Evolutionary conservation across 2,329 filamentous ascomycete species (phyloP).

Genomic region (Trichoderma asperellum): DNA sequence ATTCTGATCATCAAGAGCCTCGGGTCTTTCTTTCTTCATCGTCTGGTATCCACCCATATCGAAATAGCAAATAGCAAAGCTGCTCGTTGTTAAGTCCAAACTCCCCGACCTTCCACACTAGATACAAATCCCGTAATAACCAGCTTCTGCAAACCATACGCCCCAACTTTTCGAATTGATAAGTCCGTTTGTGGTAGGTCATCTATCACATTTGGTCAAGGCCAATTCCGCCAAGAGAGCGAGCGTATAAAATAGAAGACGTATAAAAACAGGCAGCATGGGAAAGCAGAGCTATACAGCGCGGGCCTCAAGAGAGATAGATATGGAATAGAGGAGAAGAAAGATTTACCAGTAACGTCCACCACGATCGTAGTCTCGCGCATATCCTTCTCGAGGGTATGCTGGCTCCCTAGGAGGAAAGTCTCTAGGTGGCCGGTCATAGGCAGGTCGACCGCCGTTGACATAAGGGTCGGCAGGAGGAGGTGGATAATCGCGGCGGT

Average conservation of each 20-base stretch:
- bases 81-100: slow-evolving; percentile 19
- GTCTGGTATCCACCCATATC: slow-evolving; percentile 21
- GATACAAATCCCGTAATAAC: slow-evolving; percentile 9
- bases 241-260: slow-evolving; percentile 15
- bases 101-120: slow-evolving; percentile 4
- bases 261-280: neutral
- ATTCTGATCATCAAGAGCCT: slow-evolving; percentile 24
- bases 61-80: slow-evolving; percentile 21
- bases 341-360: slow-evolving; percentile 56
- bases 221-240: slow-evolving; percentile 39
- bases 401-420: slow-evolving; percentile 50
- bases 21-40: neutral
- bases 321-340: slow-evolving; percentile 34
- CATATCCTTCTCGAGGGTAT: slow-evolving; percentile 48
- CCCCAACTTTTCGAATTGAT: slow-evolving; percentile 12
- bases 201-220: slow-evolving; percentile 46
- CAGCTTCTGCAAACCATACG: slow-evolving; percentile 2
- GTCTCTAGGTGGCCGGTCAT: slow-evolving; percentile 60
- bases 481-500: slow-evolving; percentile 70
- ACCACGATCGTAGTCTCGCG: slow-evolving; percentile 56
- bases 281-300: neutral
- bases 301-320: neutral
- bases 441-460: slow-evolving; percentile 56
- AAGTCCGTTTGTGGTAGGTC: slow-evolving; percentile 27
- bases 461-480: slow-evolving; percentile 66